These are phyloP conservation scores for Conticribra weissflogii DNA, from an alignment of 108 stramenopile genomes.

Conservation along the genomic window DNA sequence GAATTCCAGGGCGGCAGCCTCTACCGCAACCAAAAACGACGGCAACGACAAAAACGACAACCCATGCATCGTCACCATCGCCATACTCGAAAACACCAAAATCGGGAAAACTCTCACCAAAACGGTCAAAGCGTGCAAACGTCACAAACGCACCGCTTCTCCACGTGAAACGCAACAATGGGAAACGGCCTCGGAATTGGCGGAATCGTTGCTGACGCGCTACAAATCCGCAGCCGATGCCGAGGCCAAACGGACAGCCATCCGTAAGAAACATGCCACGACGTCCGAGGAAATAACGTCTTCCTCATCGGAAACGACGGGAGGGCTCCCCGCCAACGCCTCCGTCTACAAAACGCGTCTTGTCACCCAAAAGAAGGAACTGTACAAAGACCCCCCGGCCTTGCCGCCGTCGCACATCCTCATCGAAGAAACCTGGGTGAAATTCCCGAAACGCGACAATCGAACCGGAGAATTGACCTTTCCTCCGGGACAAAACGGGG, in stretches of 20 bases:
- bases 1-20: no score
- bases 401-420: constrained; percentile 60
- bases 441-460: constrained; percentile 54
- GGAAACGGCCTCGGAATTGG: constrained; percentile 30
- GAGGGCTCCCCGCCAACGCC: constrained; percentile 53
- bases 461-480: constrained; percentile 70
- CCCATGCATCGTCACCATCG: constrained; percentile 27
- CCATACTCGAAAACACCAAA: constrained; percentile 50
- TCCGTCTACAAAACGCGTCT: constrained; percentile 60
- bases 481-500: constrained; percentile 26
- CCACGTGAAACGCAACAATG: constrained; percentile 23
- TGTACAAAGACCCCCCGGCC: constrained; percentile 86
- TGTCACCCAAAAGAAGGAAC: constrained; percentile 67
- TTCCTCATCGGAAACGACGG: constrained; percentile 1
- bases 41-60: constrained; percentile 4
- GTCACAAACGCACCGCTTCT: constrained; percentile 54
- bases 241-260: constrained; percentile 10
- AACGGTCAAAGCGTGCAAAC: constrained; percentile 54
- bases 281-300: background rate
- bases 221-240: constrained; percentile 53
- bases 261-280: background rate
- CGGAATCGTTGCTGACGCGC: constrained; percentile 33
- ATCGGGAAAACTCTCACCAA: constrained; percentile 59
- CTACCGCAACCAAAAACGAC: no score
- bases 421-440: constrained; percentile 40